These are phyloP conservation scores for Komagataella pseudopastoris DNA, from an alignment of 805 yeast genomes.

Conservation along the genomic window DNA sequence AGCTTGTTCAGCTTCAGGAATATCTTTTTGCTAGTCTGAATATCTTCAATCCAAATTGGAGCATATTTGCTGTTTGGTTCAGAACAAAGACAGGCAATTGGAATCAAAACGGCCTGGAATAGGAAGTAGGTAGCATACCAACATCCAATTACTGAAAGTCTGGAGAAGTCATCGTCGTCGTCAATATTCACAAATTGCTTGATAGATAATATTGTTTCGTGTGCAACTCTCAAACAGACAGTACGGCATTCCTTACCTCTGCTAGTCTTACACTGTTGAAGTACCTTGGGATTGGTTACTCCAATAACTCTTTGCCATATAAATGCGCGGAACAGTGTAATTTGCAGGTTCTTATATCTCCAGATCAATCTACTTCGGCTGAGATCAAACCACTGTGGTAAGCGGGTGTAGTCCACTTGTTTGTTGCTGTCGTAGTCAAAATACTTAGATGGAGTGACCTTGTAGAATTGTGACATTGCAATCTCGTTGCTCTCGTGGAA, in stretches of 20 bases:
- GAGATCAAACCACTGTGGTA: slow-evolving; percentile 40
- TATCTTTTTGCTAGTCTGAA: slow-evolving; percentile 25
- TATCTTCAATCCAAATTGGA: slow-evolving; percentile 27
- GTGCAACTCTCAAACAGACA: slow-evolving; percentile 37
- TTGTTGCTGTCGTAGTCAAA: background rate
- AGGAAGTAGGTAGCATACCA: slow-evolving; percentile 56
- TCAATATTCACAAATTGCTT: slow-evolving; percentile 17
- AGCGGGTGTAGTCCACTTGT: slow-evolving; percentile 7
- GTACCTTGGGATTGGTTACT: slow-evolving; percentile 18
- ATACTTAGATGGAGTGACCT: slow-evolving; percentile 7
- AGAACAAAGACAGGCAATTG: slow-evolving; percentile 38
- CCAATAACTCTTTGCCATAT: slow-evolving; percentile 38
- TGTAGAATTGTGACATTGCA: slow-evolving; percentile 12
- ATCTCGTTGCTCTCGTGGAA: slow-evolving; percentile 21
- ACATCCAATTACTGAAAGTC: slow-evolving; percentile 31
- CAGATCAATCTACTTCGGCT: slow-evolving; percentile 40
- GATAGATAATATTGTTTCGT: slow-evolving; percentile 37
- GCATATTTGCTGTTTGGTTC: slow-evolving; percentile 34
- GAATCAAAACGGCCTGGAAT: slow-evolving; percentile 50
- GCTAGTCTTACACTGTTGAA: slow-evolving; percentile 20
- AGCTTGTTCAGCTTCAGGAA: slow-evolving; percentile 22
- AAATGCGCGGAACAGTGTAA: slow-evolving; percentile 40
- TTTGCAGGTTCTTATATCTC: slow-evolving; percentile 44
- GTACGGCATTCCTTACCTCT: slow-evolving; percentile 35
- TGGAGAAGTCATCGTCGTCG: slow-evolving; percentile 6